phyloP scores from a whole-genome alignment of 108 stramenopile genomes.

The Skeletonema marinoi region DNA sequence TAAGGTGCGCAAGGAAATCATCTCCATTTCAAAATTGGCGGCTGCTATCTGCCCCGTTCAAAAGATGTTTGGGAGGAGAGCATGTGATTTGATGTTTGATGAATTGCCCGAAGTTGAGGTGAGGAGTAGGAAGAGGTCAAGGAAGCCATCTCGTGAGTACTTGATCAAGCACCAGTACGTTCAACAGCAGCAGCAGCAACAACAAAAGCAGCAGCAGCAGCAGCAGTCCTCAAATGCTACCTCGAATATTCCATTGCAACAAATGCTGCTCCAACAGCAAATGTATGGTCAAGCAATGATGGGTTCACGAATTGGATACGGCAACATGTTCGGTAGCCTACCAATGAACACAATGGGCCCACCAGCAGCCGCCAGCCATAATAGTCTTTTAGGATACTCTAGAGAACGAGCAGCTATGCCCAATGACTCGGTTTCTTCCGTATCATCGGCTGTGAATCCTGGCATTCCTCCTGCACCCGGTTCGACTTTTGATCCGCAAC shows the following conservation, averaged over 20 bases:
- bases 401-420: neutral
- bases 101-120: neutral
- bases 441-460: neutral
- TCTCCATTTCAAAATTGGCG: neutral
- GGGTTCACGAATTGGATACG: neutral
- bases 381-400: neutral
- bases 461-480: neutral
- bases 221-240: neutral
- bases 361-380: neutral
- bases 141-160: neutral
- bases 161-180: neutral
- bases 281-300: neutral
- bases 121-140: constrained; percentile 2
- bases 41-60: constrained; percentile 1
- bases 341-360: neutral
- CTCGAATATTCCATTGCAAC: neutral
- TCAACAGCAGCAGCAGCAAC: constrained; percentile 11
- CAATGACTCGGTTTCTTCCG: neutral
- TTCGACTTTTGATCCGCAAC: neutral
- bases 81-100: neutral
- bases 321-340: neutral
- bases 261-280: neutral
- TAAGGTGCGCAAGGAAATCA: neutral
- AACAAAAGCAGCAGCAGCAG: neutral
- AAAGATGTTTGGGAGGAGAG: neutral